These are phyloP conservation scores for Avicennia marina DNA, from an alignment of 257 asterid species.

Conservation along the genomic window DNA sequence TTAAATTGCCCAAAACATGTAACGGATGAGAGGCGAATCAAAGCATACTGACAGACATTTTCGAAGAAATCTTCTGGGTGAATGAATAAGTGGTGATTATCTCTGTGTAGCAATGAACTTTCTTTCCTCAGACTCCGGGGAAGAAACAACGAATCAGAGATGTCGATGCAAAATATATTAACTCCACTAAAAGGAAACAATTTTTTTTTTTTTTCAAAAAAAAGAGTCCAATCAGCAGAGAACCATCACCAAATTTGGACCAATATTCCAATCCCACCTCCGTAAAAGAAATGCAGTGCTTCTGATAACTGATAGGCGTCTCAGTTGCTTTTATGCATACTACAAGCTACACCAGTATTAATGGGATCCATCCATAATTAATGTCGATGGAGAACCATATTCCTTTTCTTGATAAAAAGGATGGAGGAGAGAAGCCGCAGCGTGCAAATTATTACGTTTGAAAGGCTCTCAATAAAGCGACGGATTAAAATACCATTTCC, in stretches of 20 bases:
- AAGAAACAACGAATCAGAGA: constrained; percentile 24
- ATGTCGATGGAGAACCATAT: constrained; percentile 47
- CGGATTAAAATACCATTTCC: constrained; percentile 22
- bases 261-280: constrained; percentile 33
- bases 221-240: constrained; percentile 9
- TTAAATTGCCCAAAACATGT: too few species aligned
- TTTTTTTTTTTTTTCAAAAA: too few species aligned
- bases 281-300: constrained; percentile 15
- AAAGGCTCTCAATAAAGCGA: constrained; percentile 53
- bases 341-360: constrained; percentile 9
- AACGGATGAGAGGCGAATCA: too few species aligned
- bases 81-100: too few species aligned
- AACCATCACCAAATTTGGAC: constrained; percentile 23
- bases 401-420: constrained; percentile 36
- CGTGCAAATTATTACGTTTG: constrained; percentile 29
- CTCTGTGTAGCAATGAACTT: constrained; percentile 33
- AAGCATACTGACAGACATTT: too few species aligned
- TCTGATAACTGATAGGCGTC: constrained; percentile 23
- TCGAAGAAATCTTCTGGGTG: too few species aligned
- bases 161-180: too few species aligned
- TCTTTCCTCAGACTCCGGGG: constrained; percentile 40
- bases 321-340: constrained; percentile 18
- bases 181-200: too few species aligned
- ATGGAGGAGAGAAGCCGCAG: constrained; percentile 48
- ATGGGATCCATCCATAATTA: constrained; percentile 26